A percentile compares a stretch with the other conserved stretches of the same genome.
These are phyloP conservation scores for Tremella fuciformis DNA, from an alignment of 768 basidiomycete species.

Conservation along the genomic window DNA sequence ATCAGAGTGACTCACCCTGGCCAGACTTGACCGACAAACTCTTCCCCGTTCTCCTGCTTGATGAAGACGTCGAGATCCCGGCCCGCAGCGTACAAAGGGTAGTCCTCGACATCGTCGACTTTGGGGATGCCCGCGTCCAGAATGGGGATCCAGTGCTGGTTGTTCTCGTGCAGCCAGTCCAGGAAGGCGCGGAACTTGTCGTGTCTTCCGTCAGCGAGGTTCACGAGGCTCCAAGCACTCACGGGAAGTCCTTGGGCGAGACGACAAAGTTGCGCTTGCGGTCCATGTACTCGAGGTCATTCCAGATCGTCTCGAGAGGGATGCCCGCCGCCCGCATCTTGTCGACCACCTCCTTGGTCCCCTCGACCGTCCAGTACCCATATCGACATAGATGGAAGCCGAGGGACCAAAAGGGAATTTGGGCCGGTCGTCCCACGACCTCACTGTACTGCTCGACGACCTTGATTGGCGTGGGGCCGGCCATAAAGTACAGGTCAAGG, in stretches of 20 bases:
- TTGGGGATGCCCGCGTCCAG: slow-evolving; percentile 41
- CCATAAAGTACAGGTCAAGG: slow-evolving; percentile 72
- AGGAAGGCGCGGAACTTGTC: slow-evolving; percentile 23
- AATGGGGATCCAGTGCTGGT: slow-evolving; percentile 47
- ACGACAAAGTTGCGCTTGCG: slow-evolving; percentile 45
- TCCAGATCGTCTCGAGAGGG: slow-evolving; percentile 64
- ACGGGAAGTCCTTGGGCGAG: slow-evolving; percentile 35
- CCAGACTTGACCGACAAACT: slow-evolving; percentile 65
- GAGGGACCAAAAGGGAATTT: slow-evolving; percentile 73
- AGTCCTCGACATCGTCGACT: slow-evolving; percentile 3
- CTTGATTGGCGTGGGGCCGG: slow-evolving; percentile 54
- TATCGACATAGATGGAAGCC: slow-evolving; percentile 72
- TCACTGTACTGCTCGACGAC: slow-evolving; percentile 71
- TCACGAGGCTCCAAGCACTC: slow-evolving; percentile 18
- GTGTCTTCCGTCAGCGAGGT: too few relatives aligned
- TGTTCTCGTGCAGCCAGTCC: slow-evolving; percentile 39
- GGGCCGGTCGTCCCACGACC: slow-evolving; percentile 65
- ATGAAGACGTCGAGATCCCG: slow-evolving; percentile 64
- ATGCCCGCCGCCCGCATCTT: slow-evolving; percentile 68
- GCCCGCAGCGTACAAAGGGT: slow-evolving; percentile 64
- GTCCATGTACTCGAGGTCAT: slow-evolving; percentile 43
- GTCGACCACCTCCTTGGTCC: slow-evolving; percentile 60
- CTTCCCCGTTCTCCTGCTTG: slow-evolving; percentile 69
- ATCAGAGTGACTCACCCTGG: slow-evolving; percentile 24
- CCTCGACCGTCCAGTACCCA: slow-evolving; percentile 47